phyloP scores from a whole-genome alignment of 805 yeast genomes.

The Teunomyces stri region DNA sequence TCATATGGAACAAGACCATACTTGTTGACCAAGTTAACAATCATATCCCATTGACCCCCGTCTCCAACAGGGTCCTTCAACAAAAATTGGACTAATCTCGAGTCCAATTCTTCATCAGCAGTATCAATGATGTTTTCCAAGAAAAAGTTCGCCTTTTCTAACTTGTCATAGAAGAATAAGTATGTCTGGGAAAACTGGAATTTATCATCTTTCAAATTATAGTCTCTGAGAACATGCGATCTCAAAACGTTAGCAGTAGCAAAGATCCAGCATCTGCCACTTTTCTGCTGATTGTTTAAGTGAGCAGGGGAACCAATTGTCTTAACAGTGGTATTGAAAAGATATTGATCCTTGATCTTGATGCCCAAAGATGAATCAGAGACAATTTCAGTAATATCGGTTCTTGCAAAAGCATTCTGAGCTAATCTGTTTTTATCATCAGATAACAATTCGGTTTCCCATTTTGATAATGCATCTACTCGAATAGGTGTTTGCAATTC shows the following conservation, averaged over 20 bases:
- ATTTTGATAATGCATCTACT: slow-evolving; percentile 15
- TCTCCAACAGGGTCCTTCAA: slow-evolving; percentile 68
- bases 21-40: slow-evolving; percentile 70
- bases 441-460: slow-evolving; percentile 46
- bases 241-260: slow-evolving; percentile 78
- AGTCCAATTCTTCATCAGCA: slow-evolving; percentile 60
- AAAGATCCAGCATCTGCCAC: slow-evolving; percentile 89
- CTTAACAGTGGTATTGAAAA: slow-evolving; percentile 37
- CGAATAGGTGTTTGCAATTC: slow-evolving; percentile 18
- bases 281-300: slow-evolving; percentile 58
- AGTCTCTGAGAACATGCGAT: slow-evolving; percentile 55
- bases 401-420: slow-evolving; percentile 51
- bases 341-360: slow-evolving; percentile 24
- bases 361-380: slow-evolving; percentile 27
- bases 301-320: slow-evolving; percentile 34
- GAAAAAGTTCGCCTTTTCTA: slow-evolving; percentile 81
- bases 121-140: slow-evolving; percentile 75
- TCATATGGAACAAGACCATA: slow-evolving; percentile 80
- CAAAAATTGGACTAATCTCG: slow-evolving; percentile 66
- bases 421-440: slow-evolving; percentile 53
- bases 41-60: slow-evolving; percentile 90
- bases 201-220: slow-evolving; percentile 50
- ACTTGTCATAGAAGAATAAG: slow-evolving; percentile 79
- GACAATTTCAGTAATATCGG: slow-evolving; percentile 43
- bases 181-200: slow-evolving; percentile 78